Percentiles rank a stretch among this genome's conserved stretches.
Evolutionary conservation across 148 eudicot species (phyloP).

Genomic region (Cornus florida): DNA sequence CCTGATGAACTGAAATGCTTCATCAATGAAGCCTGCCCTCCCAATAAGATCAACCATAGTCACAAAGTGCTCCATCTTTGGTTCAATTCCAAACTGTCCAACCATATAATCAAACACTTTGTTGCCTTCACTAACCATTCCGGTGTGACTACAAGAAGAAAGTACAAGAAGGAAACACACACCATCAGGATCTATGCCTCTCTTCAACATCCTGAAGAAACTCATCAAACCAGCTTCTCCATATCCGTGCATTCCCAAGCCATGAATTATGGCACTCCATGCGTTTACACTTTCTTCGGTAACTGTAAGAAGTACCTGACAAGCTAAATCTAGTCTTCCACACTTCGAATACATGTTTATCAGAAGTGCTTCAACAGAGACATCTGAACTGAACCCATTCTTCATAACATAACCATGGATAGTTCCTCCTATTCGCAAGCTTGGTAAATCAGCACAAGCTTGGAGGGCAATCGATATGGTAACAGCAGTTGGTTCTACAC

Average conservation of each 20-base stretch:
- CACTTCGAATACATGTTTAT: neutral
- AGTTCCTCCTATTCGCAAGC: constrained; percentile 1
- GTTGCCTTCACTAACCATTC: neutral
- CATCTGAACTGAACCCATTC: neutral
- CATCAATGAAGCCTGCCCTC: neutral
- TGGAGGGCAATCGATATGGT: neutral
- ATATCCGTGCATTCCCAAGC: neutral
- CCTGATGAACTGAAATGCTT: neutral
- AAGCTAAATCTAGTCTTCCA: constrained; percentile 1
- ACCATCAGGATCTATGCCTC: neutral
- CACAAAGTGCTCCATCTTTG: neutral
- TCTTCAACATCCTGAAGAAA: neutral
- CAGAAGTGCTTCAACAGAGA: neutral
- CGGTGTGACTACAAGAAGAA: neutral
- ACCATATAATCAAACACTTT: neutral
- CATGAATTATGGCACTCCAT: neutral
- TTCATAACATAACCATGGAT: neutral
- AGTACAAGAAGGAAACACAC: neutral
- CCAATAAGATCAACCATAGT: constrained; percentile 1
- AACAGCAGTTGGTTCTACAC: neutral
- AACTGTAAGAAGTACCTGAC: neutral
- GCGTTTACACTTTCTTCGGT: neutral
- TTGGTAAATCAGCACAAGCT: constrained; percentile 2
- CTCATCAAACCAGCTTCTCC: neutral
- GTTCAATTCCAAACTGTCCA: neutral